phyloP scores from a whole-genome alignment of 257 asterid genomes.

The Orobanche coerulescens region DNA sequence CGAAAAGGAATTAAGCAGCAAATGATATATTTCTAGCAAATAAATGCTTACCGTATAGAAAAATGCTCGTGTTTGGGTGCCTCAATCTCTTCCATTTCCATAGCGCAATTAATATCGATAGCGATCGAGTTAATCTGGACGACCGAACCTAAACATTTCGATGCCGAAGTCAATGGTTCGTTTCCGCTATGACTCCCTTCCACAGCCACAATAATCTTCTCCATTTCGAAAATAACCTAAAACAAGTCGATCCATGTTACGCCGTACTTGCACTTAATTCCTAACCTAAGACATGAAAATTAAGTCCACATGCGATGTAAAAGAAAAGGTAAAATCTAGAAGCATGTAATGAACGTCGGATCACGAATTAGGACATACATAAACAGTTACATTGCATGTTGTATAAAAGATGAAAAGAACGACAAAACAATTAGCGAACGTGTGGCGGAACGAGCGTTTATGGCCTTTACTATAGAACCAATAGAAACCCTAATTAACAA shows the following conservation, averaged over 20 bases:
- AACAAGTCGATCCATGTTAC: conserved; percentile 12
- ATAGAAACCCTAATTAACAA: conserved; percentile 40
- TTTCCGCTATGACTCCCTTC: conserved; percentile 28
- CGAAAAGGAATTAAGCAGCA: neutral
- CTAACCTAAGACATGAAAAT: neutral
- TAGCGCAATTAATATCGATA: conserved; percentile 39
- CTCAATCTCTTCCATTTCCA: conserved; percentile 29
- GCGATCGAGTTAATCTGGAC: conserved; percentile 39
- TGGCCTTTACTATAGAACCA: neutral
- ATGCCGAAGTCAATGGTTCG: conserved; percentile 24
- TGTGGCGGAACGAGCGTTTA: neutral
- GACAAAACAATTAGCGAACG: neutral
- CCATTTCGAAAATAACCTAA: conserved; percentile 35
- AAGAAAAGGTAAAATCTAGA: conserved; percentile 1
- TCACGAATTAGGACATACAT: neutral
- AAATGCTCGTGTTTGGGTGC: conserved; percentile 41
- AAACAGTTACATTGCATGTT: neutral
- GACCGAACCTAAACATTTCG: conserved; percentile 33
- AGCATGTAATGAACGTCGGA: neutral
- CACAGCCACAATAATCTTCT: conserved; percentile 25
- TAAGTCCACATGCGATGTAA: conserved; percentile 6
- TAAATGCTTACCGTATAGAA: conserved; percentile 58
- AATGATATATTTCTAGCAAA: neutral
- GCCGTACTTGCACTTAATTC: neutral
- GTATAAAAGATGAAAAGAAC: neutral